Percentiles rank a stretch among this genome's conserved stretches.
Conservation (phyloP, 257 asterid genomes). For the Coffea eugenioides region DNA sequence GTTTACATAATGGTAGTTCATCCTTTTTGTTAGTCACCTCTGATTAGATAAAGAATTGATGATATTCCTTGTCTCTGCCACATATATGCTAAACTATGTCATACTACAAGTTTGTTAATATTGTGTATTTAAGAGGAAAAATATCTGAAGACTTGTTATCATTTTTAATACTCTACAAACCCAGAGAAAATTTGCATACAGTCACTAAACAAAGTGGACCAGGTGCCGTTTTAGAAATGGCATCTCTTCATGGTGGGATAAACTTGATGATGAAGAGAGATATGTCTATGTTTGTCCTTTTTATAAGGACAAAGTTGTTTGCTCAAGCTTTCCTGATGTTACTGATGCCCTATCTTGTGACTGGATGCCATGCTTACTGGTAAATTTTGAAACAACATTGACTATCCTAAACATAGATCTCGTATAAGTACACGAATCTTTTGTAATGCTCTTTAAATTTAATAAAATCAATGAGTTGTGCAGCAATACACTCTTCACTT, state of each 20-base stretch:
- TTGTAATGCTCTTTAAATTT: background rate
- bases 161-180: background rate
- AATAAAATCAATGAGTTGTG: background rate
- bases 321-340: background rate
- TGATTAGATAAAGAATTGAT: background rate
- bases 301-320: background rate
- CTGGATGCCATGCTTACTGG: background rate
- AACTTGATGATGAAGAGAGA: background rate
- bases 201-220: background rate
- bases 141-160: background rate
- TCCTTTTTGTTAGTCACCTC: background rate
- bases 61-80: background rate
- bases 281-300: constrained; percentile 2
- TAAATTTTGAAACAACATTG: background rate
- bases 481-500: background rate
- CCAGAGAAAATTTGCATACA: background rate
- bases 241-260: too few species aligned
- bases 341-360: background rate
- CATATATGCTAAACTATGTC: background rate
- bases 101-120: background rate
- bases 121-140: background rate
- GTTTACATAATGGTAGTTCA: background rate
- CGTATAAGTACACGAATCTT: background rate
- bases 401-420: background rate
- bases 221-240: background rate